Conservation (phyloP, 1,284 basidiomycete species). For the Ceratobasidium theobromae region DNA sequence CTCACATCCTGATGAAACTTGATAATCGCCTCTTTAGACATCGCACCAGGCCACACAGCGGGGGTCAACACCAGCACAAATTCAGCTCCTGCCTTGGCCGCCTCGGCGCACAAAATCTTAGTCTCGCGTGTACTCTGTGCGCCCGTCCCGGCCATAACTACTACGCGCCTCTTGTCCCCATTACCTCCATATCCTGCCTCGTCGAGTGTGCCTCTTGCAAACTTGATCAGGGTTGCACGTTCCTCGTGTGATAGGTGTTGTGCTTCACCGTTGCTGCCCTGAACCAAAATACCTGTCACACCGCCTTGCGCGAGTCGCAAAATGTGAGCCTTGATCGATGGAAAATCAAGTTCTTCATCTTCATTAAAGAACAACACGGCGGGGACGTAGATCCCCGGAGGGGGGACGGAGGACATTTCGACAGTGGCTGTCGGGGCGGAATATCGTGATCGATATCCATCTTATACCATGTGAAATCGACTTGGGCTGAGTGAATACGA, state of each 20-base stretch:
- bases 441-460: too few relatives aligned
- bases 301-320: slow-evolving; percentile 71
- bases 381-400: slow-evolving; percentile 70
- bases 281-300: slow-evolving; percentile 71
- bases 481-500: too few relatives aligned
- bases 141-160: slow-evolving; percentile 85
- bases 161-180: slow-evolving; percentile 41
- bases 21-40: slow-evolving; percentile 62
- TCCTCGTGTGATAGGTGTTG: slow-evolving; percentile 74
- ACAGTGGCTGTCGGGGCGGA: too few relatives aligned
- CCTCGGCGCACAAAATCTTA: slow-evolving; percentile 74
- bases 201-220: slow-evolving; percentile 73
- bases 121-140: slow-evolving; percentile 80
- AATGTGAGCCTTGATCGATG: slow-evolving; percentile 61
- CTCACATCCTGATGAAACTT: slow-evolving; percentile 64
- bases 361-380: slow-evolving; percentile 69
- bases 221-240: slow-evolving; percentile 61
- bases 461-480: too few relatives aligned
- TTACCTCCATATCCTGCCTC: slow-evolving; percentile 62
- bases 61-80: slow-evolving; percentile 73
- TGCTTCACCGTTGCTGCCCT: slow-evolving; percentile 77
- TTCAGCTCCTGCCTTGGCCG: slow-evolving; percentile 79
- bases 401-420: slow-evolving; percentile 52
- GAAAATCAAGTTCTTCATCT: slow-evolving; percentile 63
- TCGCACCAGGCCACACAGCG: slow-evolving; percentile 63